Percentiles rank a stretch among this genome's conserved stretches.
phyloP scores from a whole-genome alignment of 2,329 filamentous ascomycete species.

The Emergomyces pasteurianus region DNA sequence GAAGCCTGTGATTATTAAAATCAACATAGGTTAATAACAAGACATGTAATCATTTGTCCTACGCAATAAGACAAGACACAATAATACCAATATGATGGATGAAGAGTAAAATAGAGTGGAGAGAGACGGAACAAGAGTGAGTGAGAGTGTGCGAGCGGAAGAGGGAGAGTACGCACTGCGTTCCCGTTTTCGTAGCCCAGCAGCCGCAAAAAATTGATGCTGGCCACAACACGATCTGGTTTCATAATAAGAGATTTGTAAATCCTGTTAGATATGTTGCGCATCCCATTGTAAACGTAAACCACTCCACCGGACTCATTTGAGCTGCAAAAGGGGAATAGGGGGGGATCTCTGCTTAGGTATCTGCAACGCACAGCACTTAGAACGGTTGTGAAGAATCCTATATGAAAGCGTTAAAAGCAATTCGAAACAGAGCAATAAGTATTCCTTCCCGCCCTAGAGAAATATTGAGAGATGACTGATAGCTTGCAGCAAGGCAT shows the following conservation, averaged over 20 bases:
- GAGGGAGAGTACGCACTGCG: slow-evolving; percentile 32
- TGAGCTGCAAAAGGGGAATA: not conserved
- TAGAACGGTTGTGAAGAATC: slow-evolving; percentile 36
- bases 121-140: not conserved
- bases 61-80: not conserved
- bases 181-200: slow-evolving; percentile 42
- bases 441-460: not conserved
- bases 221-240: slow-evolving; percentile 43
- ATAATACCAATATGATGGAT: not conserved
- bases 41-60: no score
- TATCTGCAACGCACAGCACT: slow-evolving; percentile 35
- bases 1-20: slow-evolving; percentile 31
- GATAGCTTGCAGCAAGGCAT: slow-evolving; percentile 8
- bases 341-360: not conserved
- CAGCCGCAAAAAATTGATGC: slow-evolving; percentile 46
- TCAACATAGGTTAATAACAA: not conserved
- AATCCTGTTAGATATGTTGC: not conserved
- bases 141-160: not conserved
- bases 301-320: not conserved
- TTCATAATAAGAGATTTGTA: not conserved
- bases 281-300: not conserved
- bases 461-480: not conserved
- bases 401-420: slow-evolving; percentile 11
- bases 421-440: no score
- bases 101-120: not conserved